Evolutionary conservation across 768 basidiomycete species (phyloP), one percentile per base, ranked within the genome.

Genomic region (Clavaria fumosa): DNA sequence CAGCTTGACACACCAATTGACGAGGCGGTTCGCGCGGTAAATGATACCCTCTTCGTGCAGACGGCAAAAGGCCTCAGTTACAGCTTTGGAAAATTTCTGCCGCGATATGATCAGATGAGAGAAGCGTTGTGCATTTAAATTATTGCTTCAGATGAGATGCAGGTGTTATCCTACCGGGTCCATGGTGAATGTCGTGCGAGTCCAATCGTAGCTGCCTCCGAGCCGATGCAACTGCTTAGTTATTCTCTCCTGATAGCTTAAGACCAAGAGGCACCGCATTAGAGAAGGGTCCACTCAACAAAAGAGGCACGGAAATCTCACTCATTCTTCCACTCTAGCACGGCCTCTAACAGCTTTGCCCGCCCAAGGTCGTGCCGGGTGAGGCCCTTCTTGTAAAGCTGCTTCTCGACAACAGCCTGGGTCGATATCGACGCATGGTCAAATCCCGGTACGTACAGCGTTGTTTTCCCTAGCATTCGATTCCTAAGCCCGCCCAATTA

Each of bases 371-470:
- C 88, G 55, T 96, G 90, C 37, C 93, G 63, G 2, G 83, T 84
- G 57, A 77, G 65, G 1, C 86, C 84, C 1, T 70, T 56, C 60
- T 93, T 99, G 63, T 72, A 81, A 23, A 97, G 51, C 12, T 90
- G 70, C 55, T 88, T 89, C 56, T 97, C 95, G 1, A 97, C 93
- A 11, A 99, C 93, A 31, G 85, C 85, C 58, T 99, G 95, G 0
- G 95, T 97, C 0, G 91, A 91, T 43, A 99, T 97, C 40, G 93
- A 91, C 0, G 95, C 95, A 50, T 99, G 95, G 57, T 99, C 95
- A 51, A 91, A 99, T 11, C 95, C 95, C 0, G 95, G 95, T 2
- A 78, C 72, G 51, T 81, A 97, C 1, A 97, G 64, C 0, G 83
- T 80, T 7, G 85, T 86, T 59, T 78, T 84, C 1, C 93, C 93